Evolutionary conservation across 371 early-diverging fungal genomes (phyloP), one percentile per base, ranked within the genome.

Genomic region (Mortierella sp.): DNA sequence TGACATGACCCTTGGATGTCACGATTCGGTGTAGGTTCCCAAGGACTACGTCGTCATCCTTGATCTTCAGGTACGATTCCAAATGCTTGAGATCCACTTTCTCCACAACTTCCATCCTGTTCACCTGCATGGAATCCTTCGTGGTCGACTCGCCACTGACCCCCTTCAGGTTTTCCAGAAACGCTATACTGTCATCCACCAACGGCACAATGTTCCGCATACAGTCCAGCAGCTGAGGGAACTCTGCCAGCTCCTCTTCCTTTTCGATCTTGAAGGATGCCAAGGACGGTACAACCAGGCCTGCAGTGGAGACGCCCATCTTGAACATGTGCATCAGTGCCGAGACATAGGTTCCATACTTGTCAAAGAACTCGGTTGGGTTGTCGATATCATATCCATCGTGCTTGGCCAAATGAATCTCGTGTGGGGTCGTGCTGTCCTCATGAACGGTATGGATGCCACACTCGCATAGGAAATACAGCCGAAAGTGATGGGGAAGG

Each of bases 11-110:
- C 39, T 54, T 54, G 4, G 21, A 21, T 0, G 67, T 67, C 2
- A 56, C 56, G 21, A 61, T 45, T 55, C 61, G n/a, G 57, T 56
- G 61, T 12, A 68, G 45, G 39, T 61, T 61, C 5, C 68, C 68
- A 31, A 68, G 57, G 18, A 46, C 57, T 14, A 18, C 19, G 24
- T n/a, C 34, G 3, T 42, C 24, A 13, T 68, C 61, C 39, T 13
- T 54, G 45, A 13, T 23, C 38, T 28, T 54, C 19, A 68, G 31
- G 30, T 55, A 68, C 43, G 45, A 57, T 0, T 24, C 27, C 57
- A 68, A 23, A n/a, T 48, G 42, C 2, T 51, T 47, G 26, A 68
- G 28, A 23, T 68, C 68, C 6, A 61, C 61, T 1, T 51, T 52
- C 3, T 68, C 68, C 27, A 68, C 26, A 13, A 50, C 57, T 26